A percentile compares a stretch with the other conserved stretches of the same genome.
Conservation (phyloP, 768 basidiomycete species). For the Asterophora parasitica region DNA sequence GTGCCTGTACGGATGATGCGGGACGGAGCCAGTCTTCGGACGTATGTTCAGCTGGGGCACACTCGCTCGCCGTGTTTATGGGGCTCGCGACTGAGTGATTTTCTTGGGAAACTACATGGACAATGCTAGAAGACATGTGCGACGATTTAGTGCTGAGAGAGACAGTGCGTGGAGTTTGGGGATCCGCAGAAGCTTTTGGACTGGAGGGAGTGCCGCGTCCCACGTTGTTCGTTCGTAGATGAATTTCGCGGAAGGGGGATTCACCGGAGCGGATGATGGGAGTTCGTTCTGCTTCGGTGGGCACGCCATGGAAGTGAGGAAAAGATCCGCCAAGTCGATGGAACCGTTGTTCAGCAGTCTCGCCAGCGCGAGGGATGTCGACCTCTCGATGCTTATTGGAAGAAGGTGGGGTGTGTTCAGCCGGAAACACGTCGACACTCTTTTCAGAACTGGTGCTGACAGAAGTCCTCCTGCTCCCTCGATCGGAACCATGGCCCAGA, state of each 20-base stretch:
- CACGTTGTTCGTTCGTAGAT: conserved; percentile 7
- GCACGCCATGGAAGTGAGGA: not conserved
- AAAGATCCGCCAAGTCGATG: not conserved
- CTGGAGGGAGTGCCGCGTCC: conserved; percentile 1
- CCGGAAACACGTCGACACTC: not conserved
- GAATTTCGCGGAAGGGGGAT: conserved; percentile 12
- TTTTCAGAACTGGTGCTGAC: not conserved
- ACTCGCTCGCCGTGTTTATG: not conserved
- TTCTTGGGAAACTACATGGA: conserved; percentile 6
- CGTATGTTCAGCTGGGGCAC: conserved; percentile 8
- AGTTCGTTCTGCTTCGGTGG: not conserved
- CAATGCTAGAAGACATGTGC: conserved; percentile 3
- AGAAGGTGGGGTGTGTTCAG: not conserved
- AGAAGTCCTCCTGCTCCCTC: conserved; percentile 1
- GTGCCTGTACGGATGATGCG: not conserved
- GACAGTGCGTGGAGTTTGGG: not conserved
- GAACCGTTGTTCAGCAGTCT: conserved; percentile 1
- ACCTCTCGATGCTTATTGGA: not conserved
- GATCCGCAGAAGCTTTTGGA: conserved; percentile 1
- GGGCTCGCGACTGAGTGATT: not conserved
- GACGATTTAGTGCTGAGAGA: conserved; percentile 1
- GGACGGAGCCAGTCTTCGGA: conserved; percentile 11
- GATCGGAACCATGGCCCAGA: conserved; percentile 7
- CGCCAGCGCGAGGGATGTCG: not conserved
- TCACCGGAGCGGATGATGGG: conserved; percentile 4